These are phyloP conservation scores for Phytophthora europaea DNA, from an alignment of 352 stramenopile species.

Conservation along the genomic window DNA sequence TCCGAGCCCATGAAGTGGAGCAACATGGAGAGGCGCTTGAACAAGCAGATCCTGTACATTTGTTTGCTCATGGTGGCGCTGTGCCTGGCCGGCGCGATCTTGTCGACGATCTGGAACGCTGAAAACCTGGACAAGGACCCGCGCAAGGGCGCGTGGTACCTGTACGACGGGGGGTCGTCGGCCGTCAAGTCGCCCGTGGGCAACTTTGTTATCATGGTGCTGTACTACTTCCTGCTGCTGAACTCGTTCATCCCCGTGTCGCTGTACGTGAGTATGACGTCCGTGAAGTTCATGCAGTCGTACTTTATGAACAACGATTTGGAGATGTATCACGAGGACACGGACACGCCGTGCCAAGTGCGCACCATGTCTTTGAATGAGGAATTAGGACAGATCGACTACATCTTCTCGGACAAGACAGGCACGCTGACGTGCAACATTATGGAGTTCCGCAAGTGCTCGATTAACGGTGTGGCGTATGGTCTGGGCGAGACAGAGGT, in stretches of 20 bases:
- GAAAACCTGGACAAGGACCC: slow-evolving; percentile 56
- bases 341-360: slow-evolving; percentile 93
- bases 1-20: slow-evolving; percentile 88
- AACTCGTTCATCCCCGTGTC: slow-evolving; percentile 97
- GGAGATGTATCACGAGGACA: slow-evolving; percentile 95
- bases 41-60: slow-evolving; percentile 89
- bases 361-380: slow-evolving; percentile 95
- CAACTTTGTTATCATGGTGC: slow-evolving; percentile 92
- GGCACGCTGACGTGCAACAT: slow-evolving; percentile 97
- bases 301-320: slow-evolving; percentile 94
- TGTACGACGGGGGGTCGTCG: slow-evolving; percentile 60
- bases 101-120: slow-evolving; percentile 78
- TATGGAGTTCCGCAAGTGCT: slow-evolving; percentile 98
- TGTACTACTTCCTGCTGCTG: slow-evolving; percentile 95
- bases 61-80: slow-evolving; percentile 83
- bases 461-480: slow-evolving; percentile 95
- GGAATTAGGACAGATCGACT: slow-evolving; percentile 94
- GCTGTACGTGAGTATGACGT: slow-evolving; percentile 95
- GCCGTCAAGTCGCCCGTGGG: slow-evolving; percentile 64
- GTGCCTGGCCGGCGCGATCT: slow-evolving; percentile 70
- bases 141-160: slow-evolving; percentile 71
- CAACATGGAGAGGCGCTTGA: slow-evolving; percentile 87
- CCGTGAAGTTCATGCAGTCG: slow-evolving; percentile 94
- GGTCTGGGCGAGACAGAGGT: slow-evolving; percentile 91
- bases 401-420: slow-evolving; percentile 96